Evolutionary conservation across 225 moss, liverwort and hornwort genomes (phyloP), one percentile per base, ranked within the genome.

Genomic region (Bryoerythrophyllum caledonicum): DNA sequence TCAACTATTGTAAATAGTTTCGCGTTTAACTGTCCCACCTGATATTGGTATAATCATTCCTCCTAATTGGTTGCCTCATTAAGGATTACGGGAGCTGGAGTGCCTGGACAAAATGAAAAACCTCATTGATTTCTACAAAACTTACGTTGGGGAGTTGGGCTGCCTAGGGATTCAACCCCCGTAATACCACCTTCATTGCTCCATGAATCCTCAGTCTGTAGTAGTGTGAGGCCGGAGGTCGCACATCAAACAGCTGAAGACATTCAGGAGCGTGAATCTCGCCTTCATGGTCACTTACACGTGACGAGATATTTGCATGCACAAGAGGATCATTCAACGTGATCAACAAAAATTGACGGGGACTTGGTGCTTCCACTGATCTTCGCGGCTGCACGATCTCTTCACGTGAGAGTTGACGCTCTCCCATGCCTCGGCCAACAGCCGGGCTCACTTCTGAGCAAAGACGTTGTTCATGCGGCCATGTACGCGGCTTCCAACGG

Each of bases 331-430:
- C 13, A n/a, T 35, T 34, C n/a, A 12, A 21, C 10, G 19, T 17
- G 20, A 48, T 26, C 32, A 82, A 58, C 78, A 83, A 56, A 78
- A 86, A 1, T 77, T 80, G 2, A 77, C 82, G 0, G 77, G 83
- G 10, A 74, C 74, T 82, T 67, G 82, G 20, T 71, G 79, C 30
- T 74, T 79, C 81, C 76, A 76, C 34, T 71, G 71, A 65, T 82
- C 80, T 1, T 49, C 67, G 15, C 74, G 30, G 8, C n/a, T n/a
- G n/a, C 82, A 77, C 1, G 82, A 27, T 27, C 84, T 9, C 82
- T 84, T 87, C 46, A 48, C 8, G 2, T 40, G 40, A 6, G 76
- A 40, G 4, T n/a, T 32, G 2, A 10, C 28, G 56, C 7, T 60
- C 68, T 82, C 77, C 76, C 63, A 79, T 43, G 24, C 28, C 23